Conservation (phyloP, 257 asterid species). For the Henckelia pumila region DNA sequence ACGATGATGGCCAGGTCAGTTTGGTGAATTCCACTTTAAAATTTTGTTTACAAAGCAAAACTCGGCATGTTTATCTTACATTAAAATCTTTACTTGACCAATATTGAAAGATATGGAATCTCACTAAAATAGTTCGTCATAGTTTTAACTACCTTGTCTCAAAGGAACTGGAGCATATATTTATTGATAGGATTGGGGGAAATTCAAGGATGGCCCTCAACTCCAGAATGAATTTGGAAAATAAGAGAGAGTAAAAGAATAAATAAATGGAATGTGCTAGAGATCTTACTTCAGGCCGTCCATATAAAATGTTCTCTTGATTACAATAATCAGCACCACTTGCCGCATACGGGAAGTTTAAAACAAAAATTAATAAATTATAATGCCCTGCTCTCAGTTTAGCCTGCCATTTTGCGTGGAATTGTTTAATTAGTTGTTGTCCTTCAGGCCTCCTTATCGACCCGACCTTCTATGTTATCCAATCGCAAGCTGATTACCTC, state of each 20-base stretch:
- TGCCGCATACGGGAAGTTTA: neutral
- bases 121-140: neutral
- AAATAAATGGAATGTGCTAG: neutral
- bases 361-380: too few relatives aligned
- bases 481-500: neutral
- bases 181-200: neutral
- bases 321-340: neutral
- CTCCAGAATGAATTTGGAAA: neutral
- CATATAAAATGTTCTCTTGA: too few relatives aligned
- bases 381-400: neutral
- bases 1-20: slow-evolving; percentile 81
- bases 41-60: neutral
- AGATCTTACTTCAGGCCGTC: neutral
- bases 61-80: too few relatives aligned
- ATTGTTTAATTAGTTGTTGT: neutral
- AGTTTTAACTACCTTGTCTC: neutral
- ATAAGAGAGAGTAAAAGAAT: neutral
- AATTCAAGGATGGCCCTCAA: neutral
- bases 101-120: neutral
- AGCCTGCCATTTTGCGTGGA: neutral
- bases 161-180: neutral
- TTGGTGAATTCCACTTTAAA: neutral
- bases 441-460: neutral
- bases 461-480: neutral
- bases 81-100: neutral